These are phyloP conservation scores for Discostella stelligeroides DNA, from an alignment of 108 stramenopile species.

Conservation along the genomic window DNA sequence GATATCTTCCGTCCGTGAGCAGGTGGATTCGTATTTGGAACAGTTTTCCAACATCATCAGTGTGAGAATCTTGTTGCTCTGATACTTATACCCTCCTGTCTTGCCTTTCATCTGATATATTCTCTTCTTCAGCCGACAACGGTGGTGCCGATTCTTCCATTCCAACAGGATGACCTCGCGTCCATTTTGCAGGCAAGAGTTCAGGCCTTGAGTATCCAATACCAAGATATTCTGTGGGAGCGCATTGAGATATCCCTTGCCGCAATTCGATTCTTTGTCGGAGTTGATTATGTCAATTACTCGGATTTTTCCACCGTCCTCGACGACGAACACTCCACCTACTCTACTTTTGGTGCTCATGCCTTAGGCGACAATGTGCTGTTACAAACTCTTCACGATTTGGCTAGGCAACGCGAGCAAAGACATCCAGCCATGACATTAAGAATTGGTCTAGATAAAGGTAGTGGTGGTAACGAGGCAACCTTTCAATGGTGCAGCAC, in stretches of 20 bases:
- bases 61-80: conserved; percentile 19
- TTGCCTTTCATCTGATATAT: neutral
- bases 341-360: conserved; percentile 32
- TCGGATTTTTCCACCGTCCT: conserved; percentile 21
- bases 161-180: conserved; percentile 39
- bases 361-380: conserved; percentile 24
- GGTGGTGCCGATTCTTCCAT: conserved; percentile 38
- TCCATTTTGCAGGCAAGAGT: conserved; percentile 26
- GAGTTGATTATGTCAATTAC: conserved; percentile 40
- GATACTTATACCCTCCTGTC: neutral
- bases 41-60: conserved; percentile 9
- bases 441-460: conserved; percentile 26
- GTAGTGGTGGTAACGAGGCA: conserved; percentile 17
- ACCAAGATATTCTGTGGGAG: conserved; percentile 29
- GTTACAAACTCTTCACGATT: conserved; percentile 12
- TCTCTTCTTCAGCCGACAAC: conserved; percentile 27
- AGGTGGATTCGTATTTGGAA: conserved; percentile 36
- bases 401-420: conserved; percentile 8
- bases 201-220: conserved; percentile 20
- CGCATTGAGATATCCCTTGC: conserved; percentile 36
- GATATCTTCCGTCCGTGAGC: conserved; percentile 21
- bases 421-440: conserved; percentile 19
- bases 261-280: conserved; percentile 25
- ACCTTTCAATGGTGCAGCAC: conserved; percentile 23
- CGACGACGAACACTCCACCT: conserved; percentile 14